Evolutionary conservation across 495 filamentous ascomycete species (phyloP).

Genomic region (Hypoxylon lenormandii): DNA sequence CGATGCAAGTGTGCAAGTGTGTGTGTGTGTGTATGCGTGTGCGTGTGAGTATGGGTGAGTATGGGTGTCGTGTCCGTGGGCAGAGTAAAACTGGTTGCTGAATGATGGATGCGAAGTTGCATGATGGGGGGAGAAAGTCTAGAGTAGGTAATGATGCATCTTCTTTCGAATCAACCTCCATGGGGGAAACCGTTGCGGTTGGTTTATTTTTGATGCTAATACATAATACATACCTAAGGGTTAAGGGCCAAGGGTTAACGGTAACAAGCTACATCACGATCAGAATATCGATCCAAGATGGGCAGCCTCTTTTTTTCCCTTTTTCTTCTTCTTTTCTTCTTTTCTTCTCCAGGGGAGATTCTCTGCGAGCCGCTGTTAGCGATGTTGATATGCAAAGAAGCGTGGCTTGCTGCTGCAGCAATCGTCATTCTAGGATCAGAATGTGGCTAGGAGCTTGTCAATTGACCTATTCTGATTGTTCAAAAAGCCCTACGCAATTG

Average conservation of each 20-base stretch:
- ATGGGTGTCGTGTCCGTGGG: slow-evolving; percentile 34
- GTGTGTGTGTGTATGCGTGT: too few relatives aligned
- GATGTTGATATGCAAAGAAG: slow-evolving; percentile 41
- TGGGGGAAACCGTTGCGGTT: slow-evolving; percentile 8
- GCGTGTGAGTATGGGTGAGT: neutral
- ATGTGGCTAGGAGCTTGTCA: slow-evolving; percentile 37
- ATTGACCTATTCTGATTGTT: slow-evolving; percentile 37
- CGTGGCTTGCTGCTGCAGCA: slow-evolving; percentile 27
- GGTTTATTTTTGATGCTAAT: neutral
- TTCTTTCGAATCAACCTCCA: slow-evolving; percentile 21
- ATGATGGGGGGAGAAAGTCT: slow-evolving; percentile 27
- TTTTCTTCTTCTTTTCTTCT: too few relatives aligned
- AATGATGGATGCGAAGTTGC: slow-evolving; percentile 28
- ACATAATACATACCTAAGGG: too few relatives aligned
- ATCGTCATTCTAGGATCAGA: slow-evolving; percentile 36
- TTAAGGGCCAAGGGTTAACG: neutral
- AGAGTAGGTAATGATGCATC: slow-evolving; percentile 1
- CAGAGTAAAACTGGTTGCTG: slow-evolving; percentile 19
- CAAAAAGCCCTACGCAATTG: slow-evolving; percentile 39
- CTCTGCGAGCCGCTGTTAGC: slow-evolving; percentile 48
- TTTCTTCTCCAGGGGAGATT: too few relatives aligned
- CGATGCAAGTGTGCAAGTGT: slow-evolving; percentile 23
- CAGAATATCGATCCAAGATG: slow-evolving; percentile 39
- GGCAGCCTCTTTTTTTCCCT: slow-evolving; percentile 16
- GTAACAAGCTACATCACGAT: slow-evolving; percentile 38